Percentiles rank a stretch among this genome's conserved stretches.
Conservation (phyloP, 1,139 yeast species). For the Trichomonascaceae sp. region DNA sequence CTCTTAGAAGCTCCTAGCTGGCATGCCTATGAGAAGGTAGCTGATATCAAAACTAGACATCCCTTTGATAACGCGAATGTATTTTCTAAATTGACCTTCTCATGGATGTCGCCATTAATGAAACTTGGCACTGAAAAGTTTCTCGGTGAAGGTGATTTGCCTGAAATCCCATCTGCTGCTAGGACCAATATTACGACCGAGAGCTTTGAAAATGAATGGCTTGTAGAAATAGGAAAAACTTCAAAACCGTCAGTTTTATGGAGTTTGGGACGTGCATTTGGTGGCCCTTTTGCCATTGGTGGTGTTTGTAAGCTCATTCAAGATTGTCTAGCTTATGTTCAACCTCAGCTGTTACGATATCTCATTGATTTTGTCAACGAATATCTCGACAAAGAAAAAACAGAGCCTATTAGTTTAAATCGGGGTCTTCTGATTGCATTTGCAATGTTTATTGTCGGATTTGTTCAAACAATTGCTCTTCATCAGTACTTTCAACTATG, state of each 20-base stretch:
- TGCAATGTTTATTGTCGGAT: conserved; percentile 77
- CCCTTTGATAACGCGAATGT: conserved; percentile 82
- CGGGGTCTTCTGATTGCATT: conserved; percentile 79
- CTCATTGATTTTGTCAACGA: conserved; percentile 80
- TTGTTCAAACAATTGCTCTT: conserved; percentile 73
- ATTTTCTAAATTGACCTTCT: conserved; percentile 71
- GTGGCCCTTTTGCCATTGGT: conserved; percentile 60
- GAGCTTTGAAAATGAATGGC: conserved; percentile 59
- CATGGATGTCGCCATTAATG: conserved; percentile 94
- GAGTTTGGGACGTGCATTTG: conserved; percentile 66
- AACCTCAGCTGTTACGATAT: conserved; percentile 75
- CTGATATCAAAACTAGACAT: conserved; percentile 36
- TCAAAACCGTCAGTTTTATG: conserved; percentile 57
- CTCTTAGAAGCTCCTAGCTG: conserved; percentile 44
- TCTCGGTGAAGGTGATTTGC: conserved; percentile 72
- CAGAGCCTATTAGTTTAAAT: conserved; percentile 53
- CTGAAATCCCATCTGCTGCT: conserved; percentile 66
- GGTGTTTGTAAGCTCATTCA: conserved; percentile 73
- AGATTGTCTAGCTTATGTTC: conserved; percentile 77
- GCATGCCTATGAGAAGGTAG: conserved; percentile 38
- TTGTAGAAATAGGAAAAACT: conserved; percentile 35
- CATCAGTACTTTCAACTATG: conserved; percentile 92
- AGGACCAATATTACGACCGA: conserved; percentile 40
- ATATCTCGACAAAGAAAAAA: conserved; percentile 38
- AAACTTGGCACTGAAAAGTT: conserved; percentile 70